A percentile compares a stretch with the other conserved stretches of the same genome.
Conservation (phyloP, 2,329 filamentous ascomycete species). For the Cryphonectria carpinicola region DNA sequence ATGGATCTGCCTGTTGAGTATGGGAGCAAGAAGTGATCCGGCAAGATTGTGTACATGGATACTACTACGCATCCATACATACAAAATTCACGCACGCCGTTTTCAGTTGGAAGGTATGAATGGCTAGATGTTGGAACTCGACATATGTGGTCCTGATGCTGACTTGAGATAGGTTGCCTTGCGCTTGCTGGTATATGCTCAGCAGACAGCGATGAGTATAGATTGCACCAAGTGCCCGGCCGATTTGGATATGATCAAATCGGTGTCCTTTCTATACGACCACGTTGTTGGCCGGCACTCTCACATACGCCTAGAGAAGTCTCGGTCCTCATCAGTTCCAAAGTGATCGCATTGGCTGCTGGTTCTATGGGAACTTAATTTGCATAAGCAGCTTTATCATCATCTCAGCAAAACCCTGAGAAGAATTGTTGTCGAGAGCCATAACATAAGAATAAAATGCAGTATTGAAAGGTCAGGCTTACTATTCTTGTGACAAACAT, state of each 20-base stretch:
- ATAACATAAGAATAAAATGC: not conserved
- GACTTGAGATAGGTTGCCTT: not conserved
- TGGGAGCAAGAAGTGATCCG: constrained; percentile 29
- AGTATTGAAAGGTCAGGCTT: not conserved
- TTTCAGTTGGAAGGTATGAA: not conserved
- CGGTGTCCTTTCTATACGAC: not conserved
- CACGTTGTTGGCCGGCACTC: not conserved
- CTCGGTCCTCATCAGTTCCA: not conserved
- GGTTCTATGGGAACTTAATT: no score
- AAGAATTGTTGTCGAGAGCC: not conserved
- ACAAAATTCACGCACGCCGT: not conserved
- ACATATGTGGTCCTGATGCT: not conserved
- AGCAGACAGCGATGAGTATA: not conserved
- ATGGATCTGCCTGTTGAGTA: constrained; percentile 81
- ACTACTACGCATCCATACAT: not conserved
- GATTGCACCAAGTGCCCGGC: not conserved
- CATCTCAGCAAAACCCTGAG: not conserved
- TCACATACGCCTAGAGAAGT: not conserved
- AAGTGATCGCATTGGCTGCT: not conserved
- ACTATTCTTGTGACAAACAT: not conserved
- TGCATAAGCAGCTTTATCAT: not conserved
- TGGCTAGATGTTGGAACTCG: not conserved
- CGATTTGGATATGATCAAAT: not conserved
- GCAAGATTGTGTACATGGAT: not conserved
- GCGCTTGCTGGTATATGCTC: not conserved